A percentile compares a stretch with the other conserved stretches of the same genome.
Evolutionary conservation across 2,329 filamentous ascomycete genomes (phyloP).

Genomic region (Phyllosticta citrichinensis): DNA sequence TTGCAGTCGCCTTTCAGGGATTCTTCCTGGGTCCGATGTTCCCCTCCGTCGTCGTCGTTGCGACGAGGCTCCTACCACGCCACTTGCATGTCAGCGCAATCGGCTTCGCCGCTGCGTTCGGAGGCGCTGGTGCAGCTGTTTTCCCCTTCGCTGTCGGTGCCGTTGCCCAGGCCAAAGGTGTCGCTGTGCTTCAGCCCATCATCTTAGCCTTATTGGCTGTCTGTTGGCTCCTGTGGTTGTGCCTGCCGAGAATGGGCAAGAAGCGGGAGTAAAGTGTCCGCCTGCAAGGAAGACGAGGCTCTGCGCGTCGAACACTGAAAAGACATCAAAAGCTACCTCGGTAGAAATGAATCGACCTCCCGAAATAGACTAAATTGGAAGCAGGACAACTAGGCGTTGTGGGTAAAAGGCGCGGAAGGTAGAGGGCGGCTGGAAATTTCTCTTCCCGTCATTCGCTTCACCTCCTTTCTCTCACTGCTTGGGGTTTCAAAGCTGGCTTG

Average conservation of each 20-base stretch:
- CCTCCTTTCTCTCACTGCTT: background rate
- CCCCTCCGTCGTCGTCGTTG: conserved; percentile 61
- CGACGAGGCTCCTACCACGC: conserved; percentile 62
- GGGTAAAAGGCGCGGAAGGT: background rate
- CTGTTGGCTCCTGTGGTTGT: conserved; percentile 43
- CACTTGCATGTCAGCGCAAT: conserved; percentile 71
- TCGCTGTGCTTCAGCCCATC: conserved; percentile 51
- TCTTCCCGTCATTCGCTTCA: background rate
- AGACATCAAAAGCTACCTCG: background rate
- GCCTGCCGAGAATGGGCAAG: conserved; percentile 32
- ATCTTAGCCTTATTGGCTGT: conserved; percentile 44
- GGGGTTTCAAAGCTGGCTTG: too few relatives aligned
- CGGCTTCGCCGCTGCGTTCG: conserved; percentile 70
- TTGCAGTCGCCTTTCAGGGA: conserved; percentile 62
- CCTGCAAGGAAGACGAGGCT: background rate
- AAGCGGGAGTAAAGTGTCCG: conserved; percentile 3
- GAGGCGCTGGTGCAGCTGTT: conserved; percentile 59
- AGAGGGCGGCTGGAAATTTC: background rate
- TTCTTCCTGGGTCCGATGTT: conserved; percentile 76
- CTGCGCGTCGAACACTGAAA: background rate
- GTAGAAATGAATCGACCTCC: background rate
- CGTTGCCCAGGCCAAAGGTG: conserved; percentile 52
- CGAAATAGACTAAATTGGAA: background rate
- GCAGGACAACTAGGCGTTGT: background rate
- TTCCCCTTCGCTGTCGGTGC: conserved; percentile 59